These are phyloP conservation scores for Celoporthe dispersa DNA, from an alignment of 2,329 filamentous ascomycete species.

Conservation along the genomic window DNA sequence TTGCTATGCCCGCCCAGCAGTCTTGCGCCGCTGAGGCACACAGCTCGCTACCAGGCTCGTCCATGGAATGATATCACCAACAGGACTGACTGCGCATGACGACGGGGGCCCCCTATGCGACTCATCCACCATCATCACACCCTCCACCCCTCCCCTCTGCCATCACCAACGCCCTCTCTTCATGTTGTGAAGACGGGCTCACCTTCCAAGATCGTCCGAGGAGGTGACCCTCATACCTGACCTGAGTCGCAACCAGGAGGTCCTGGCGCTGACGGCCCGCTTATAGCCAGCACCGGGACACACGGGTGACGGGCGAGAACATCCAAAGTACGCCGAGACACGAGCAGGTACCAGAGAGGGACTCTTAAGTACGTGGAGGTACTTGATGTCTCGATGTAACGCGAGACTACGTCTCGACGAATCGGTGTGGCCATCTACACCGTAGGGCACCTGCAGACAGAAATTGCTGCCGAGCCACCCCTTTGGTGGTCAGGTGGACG, in stretches of 20 bases:
- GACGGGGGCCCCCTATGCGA: not conserved
- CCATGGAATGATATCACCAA: not conserved
- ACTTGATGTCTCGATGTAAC: not conserved
- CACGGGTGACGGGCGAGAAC: not conserved
- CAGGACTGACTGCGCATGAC: not conserved
- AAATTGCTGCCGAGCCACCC: not conserved
- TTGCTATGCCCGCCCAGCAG: not conserved
- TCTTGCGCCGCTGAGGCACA: not conserved
- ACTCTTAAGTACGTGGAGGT: not conserved
- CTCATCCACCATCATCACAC: not conserved
- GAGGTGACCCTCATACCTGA: not conserved
- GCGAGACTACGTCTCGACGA: not conserved
- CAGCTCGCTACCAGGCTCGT: not conserved
- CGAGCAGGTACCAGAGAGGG: not conserved
- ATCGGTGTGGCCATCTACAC: not conserved
- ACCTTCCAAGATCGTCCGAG: constrained; percentile 14
- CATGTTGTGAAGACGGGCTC: not conserved
- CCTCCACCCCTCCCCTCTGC: not conserved
- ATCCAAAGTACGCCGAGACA: not conserved
- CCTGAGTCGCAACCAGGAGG: not conserved
- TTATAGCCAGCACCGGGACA: not conserved
- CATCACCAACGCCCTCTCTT: constrained; percentile 12
- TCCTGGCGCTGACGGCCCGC: not conserved
- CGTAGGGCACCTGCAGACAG: not conserved
- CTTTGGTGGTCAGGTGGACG: not conserved